Base-by-base conservation (phyloP, 768 basidiomycete species). In the Termitomyces sp. region DNA sequence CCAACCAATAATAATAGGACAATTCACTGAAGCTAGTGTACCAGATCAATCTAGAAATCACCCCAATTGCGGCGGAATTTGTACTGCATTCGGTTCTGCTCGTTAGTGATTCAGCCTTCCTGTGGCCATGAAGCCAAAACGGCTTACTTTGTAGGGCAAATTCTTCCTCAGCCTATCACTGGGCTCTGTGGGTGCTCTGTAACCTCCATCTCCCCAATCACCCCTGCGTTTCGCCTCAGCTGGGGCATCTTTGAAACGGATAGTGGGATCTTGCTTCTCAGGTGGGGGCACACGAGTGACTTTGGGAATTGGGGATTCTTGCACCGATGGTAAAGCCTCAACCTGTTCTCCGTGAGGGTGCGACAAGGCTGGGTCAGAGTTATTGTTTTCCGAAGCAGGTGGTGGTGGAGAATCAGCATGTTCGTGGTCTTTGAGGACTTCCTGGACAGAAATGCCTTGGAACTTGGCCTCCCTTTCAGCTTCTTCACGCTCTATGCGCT, bases 51-150 rank as follows among this genome's bases (percentile, higher is more conserved):
- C 78, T 64, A 93, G 70, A 93, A 94, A 69, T 94, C 91, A 40
- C 89, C 89, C 90, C 91, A 94, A 61, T 74, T 90, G 54, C 89
- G 82, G 49, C 85, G 83, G 82, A 94, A 92, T 72, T 93, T 94
- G 70, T 92, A 93, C 91, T 93, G 83, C 71, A 88, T 77, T 41
- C 80, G 81, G 56, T 72, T 74, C 82, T 84, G 60, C 43, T 61
- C 29, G 69, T 87, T 62, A 89, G 79, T 63, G 62, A 70, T 69
- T 72, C 49, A 64, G 56, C 51, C 53, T 16, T 43, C 25, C 41
- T 55, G 45, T 48, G 43, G 52, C 32, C 43, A 58, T 7, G 23
- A 22, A 20, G 42, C 29, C 36, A 27, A 38, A 36, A 42, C 49
- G 44, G 62, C 61, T 63, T 76, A 93, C 91, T 88, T 94, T 94